A percentile compares a stretch with the other conserved stretches of the same genome.
Conservation (phyloP, 129 eudicot species). For the Helianthus tuberosus region DNA sequence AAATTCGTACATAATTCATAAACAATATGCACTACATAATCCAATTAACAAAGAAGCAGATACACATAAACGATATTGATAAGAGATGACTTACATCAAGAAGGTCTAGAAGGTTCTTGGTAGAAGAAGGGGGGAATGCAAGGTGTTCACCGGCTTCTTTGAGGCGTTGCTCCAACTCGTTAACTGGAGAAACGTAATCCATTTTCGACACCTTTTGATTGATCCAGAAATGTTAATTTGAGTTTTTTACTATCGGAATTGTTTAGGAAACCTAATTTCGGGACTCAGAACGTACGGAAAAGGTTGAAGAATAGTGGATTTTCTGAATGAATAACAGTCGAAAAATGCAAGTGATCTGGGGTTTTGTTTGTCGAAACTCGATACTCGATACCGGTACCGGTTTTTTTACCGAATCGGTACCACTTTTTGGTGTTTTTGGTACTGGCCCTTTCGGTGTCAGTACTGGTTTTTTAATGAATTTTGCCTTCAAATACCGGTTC, state of each 20-base stretch:
- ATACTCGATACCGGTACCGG: no score
- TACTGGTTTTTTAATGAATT: no score
- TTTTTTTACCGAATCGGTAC: no score
- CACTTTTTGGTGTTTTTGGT: no score
- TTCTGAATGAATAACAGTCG: neutral
- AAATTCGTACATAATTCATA: neutral
- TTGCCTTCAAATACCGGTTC: no score
- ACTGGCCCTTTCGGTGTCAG: no score
- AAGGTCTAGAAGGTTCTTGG: constrained; percentile 33
- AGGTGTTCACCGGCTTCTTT: constrained; percentile 43
- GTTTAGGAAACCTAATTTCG: neutral
- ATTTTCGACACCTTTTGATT: neutral
- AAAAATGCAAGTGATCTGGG: neutral
- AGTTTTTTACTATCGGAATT: neutral
- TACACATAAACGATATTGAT: neutral
- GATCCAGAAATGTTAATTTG: neutral
- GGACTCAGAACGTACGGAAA: neutral
- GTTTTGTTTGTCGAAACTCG: neutral
- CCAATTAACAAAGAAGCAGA: neutral
- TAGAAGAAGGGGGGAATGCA: constrained; percentile 32
- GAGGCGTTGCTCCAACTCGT: constrained; percentile 34
- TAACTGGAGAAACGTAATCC: constrained; percentile 22
- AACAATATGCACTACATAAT: neutral
- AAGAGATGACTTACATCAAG: constrained; percentile 42
- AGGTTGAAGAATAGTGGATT: no score